Base-by-base conservation (phyloP, 208 protist genomes). In the Leishmania major region DNA sequence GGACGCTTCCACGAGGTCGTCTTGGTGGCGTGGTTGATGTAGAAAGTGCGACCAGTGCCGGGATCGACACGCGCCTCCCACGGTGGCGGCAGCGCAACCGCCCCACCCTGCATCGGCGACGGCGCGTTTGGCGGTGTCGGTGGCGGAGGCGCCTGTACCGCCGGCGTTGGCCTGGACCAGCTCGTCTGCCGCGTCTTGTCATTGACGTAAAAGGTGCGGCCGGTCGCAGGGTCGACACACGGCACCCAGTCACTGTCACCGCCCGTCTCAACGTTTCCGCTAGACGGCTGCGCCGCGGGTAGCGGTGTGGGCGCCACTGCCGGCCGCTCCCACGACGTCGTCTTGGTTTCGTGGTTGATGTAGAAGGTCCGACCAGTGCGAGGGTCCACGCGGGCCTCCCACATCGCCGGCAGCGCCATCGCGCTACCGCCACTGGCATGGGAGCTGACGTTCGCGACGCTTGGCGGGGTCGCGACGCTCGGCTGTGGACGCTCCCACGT, bases 181-280 rank as follows among this genome's bases (percentile, higher is more conserved):
- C 91, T 91, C 47, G 91, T 96, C 79, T 93, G 85, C 66, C 86
- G 84, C 49, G 91, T 96, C 70, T 83, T 84, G 82, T 94, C 89
- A 78, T 96, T 94, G 19, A 95, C 88, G 76, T 95, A 96, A 78
- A 92, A 96, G 62, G 79, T 88, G 31, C 87, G 83, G 1, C 89
- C 89, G 6, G 53, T 90, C 7, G 80, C 83, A 15, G 85, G 84
- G 82, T 95, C 90, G 3, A 93, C 79, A 49, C 79, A 80, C 37
- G 83, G 75, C 78, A 91, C 90, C 89, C 90, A 94, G 47, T 82
- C 82, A 17, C 62, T 80, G 43, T 75, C 89, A 28, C 67, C 43
- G 17, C 62, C 62, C 1, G 67, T 71, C 49, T 80, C 62, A 6
- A 31, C 59, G 49, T 60, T n/a, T 53, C 37, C 55, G 49, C n/a